Conservation (phyloP, 202 grass and related monocot species). For the Carex arenaria region DNA sequence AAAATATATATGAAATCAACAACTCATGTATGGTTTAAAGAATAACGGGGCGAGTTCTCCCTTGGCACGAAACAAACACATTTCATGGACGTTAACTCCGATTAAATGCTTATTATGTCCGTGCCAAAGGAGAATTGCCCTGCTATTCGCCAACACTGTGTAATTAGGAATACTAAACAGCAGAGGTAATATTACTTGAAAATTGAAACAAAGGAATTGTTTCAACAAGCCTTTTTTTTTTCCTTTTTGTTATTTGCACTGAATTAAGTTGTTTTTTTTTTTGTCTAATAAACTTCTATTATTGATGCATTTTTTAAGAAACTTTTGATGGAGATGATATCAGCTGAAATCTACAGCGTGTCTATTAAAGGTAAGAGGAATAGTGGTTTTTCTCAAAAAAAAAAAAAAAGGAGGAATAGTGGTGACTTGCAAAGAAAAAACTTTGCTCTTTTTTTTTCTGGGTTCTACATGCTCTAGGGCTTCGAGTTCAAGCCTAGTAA, state of each 20-base stretch:
- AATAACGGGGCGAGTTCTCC: conserved; percentile 32
- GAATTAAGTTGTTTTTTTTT: background rate
- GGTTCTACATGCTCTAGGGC: background rate
- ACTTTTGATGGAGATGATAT: background rate
- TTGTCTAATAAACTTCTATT: background rate
- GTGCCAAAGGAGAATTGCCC: conserved; percentile 47
- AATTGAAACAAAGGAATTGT: background rate
- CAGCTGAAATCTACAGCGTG: background rate
- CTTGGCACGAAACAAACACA: conserved; percentile 20
- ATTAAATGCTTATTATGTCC: conserved; percentile 1
- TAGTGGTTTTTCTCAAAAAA: background rate
- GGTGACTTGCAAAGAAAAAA: background rate
- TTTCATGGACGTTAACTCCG: background rate
- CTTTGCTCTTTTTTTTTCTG: background rate
- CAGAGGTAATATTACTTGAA: background rate
- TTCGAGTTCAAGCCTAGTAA: too few species aligned
- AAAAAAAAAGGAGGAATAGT: background rate
- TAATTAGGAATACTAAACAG: background rate
- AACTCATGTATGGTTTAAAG: background rate
- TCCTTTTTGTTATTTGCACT: background rate
- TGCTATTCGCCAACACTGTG: conserved; percentile 15
- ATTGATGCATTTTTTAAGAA: background rate
- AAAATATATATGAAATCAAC: background rate
- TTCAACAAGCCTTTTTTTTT: background rate
- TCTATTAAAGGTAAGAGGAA: background rate